Conservation (phyloP, 441 rosid genomes). For the Populus tomentosa region DNA sequence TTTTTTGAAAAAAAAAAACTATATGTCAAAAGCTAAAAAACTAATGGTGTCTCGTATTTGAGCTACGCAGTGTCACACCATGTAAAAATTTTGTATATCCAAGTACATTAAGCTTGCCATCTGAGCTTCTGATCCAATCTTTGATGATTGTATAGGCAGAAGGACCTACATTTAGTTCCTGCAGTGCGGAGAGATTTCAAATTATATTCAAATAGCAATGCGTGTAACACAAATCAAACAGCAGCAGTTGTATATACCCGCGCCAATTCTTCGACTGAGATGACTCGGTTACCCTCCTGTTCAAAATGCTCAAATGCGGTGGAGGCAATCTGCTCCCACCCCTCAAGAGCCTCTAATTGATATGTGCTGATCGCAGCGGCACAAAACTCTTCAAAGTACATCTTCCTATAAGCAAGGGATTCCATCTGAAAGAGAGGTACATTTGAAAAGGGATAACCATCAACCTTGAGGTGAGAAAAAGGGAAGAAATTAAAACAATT, state of each 20-base stretch:
- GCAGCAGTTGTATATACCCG: conserved; percentile 40
- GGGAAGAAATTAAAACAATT: neutral
- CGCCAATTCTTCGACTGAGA: conserved; percentile 77
- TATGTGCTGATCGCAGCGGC: conserved; percentile 83
- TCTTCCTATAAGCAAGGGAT: conserved; percentile 67
- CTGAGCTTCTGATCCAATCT: conserved; percentile 76
- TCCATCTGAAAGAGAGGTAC: conserved; percentile 52
- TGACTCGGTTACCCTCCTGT: conserved; percentile 73
- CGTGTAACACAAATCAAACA: neutral
- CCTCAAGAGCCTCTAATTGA: conserved; percentile 81
- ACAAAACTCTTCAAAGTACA: conserved; percentile 89
- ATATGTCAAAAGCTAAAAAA: conserved; percentile 20
- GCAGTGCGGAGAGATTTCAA: conserved; percentile 20
- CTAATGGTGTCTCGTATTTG: conserved; percentile 79
- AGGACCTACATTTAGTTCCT: conserved; percentile 86
- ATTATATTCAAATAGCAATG: neutral
- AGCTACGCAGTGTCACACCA: conserved; percentile 85
- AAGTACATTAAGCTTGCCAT: conserved; percentile 78
- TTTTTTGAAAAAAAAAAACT: neutral
- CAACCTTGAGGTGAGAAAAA: neutral
- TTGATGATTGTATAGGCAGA: conserved; percentile 61
- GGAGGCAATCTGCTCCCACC: conserved; percentile 78
- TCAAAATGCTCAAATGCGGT: conserved; percentile 80
- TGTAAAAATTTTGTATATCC: conserved; percentile 92
- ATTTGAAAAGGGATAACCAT: neutral